Evolutionary conservation across 2,329 filamentous ascomycete genomes (phyloP).

Genomic region (Lasiodiplodia sp.): DNA sequence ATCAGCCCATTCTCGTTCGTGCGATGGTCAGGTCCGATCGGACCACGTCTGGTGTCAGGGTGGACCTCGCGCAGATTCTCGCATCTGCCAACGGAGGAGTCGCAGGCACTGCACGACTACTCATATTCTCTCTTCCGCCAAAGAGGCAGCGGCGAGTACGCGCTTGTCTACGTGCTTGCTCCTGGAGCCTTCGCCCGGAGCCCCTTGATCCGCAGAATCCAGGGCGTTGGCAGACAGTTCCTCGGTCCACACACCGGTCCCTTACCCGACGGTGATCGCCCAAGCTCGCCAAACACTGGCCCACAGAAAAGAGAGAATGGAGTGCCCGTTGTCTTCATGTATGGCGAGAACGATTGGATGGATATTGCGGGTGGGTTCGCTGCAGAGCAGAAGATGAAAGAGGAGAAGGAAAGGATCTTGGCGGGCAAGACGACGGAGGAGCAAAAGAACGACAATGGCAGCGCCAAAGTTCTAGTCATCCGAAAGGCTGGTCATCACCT

Average conservation of each 20-base stretch:
- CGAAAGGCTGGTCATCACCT: slow-evolving; percentile 74
- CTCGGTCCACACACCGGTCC: slow-evolving; percentile 42
- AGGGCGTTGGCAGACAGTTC: slow-evolving; percentile 80
- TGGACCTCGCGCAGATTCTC: slow-evolving; percentile 95
- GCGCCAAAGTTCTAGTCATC: slow-evolving; percentile 82
- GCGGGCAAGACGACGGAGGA: slow-evolving; percentile 69
- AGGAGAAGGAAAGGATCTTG: slow-evolving; percentile 68
- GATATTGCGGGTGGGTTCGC: slow-evolving; percentile 86
- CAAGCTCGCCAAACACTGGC: slow-evolving; percentile 36
- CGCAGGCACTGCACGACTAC: slow-evolving; percentile 88
- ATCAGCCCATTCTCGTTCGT: slow-evolving; percentile 93
- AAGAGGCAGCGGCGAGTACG: slow-evolving; percentile 91
- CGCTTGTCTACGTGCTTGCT: slow-evolving; percentile 87
- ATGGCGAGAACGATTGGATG: slow-evolving; percentile 99
- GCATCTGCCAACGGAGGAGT: slow-evolving; percentile 81
- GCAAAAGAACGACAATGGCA: slow-evolving; percentile 74
- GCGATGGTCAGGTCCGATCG: slow-evolving; percentile 85
- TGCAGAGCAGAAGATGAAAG: slow-evolving; percentile 78
- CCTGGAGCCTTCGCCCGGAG: slow-evolving; percentile 91
- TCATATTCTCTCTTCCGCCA: slow-evolving; percentile 94
- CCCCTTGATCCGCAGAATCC: slow-evolving; percentile 86
- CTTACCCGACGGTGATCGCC: slow-evolving; percentile 34
- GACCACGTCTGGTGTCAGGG: slow-evolving; percentile 88
- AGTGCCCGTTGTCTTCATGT: slow-evolving; percentile 89
- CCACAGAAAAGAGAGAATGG: slow-evolving; percentile 64